Evolutionary conservation across 1,284 basidiomycete species (phyloP), one percentile per base, ranked within the genome.

Genomic region (Irpex sp.): DNA sequence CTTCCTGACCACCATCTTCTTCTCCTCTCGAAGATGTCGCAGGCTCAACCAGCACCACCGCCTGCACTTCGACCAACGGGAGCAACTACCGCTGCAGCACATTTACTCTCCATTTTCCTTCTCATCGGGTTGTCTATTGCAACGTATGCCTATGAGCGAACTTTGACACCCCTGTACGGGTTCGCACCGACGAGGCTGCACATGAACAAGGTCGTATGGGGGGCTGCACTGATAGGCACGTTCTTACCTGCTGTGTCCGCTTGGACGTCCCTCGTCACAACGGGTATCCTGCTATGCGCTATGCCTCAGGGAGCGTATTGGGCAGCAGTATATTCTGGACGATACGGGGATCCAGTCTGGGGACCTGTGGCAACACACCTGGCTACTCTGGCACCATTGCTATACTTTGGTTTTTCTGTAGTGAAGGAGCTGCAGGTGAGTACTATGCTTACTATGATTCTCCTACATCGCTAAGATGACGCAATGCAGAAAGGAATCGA

Each of bases 251-350:
- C 68, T 6, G 62, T 73, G 11, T 65, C 75, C 31, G 66, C 69
- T 44, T 70, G 73, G 62, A 63, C 67, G 37, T 73, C 77, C 38
- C 62, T 78, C 57, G 68, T 84, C 9, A 73, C 75, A 51, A 75
- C 82, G 11, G 84, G 81, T 17, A 61, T 79, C 2, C 70, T 83
- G 36, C 72, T 89, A n/a, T 78, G 81, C 62, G 70, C 79, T 38
- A 79, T 88, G 49, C 88, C 91, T 0, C 79, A 84, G 65, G 79
- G 84, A 11, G 82, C 84, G 8, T 89, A 90, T 68, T 89, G 84
- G 82, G 74, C 83, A 26, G 81, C 85, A 26, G 81, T 82, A 19
- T 82, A 80, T 74, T 84, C 86, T 11, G 82, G 83, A 19, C 80
- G 85, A 65, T 72, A 75, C 66, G 77, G 77, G 37, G 78, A 83